Percentiles rank a stretch among this genome's conserved stretches.
phyloP scores from a whole-genome alignment of 2,329 filamentous ascomycete genomes.

The Claviceps maximensis region DNA sequence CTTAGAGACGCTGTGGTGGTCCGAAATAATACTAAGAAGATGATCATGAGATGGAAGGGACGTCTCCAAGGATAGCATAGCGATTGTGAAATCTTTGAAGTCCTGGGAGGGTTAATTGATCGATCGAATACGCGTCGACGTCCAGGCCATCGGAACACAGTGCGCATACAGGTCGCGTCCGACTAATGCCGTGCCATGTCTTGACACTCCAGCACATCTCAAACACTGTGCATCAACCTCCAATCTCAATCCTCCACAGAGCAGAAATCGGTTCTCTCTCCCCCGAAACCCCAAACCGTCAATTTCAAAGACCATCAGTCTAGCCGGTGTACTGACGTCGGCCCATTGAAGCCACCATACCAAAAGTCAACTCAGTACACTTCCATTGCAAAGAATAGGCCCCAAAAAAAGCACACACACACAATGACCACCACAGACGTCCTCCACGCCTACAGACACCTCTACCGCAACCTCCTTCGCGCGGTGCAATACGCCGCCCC shows the following conservation, averaged over 20 bases:
- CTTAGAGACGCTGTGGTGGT: not conserved
- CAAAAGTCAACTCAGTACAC: not conserved
- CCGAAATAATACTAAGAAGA: not conserved
- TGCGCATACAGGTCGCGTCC: not conserved
- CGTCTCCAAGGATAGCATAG: not conserved
- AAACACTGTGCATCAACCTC: not conserved
- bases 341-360: not conserved
- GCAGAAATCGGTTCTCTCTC: not conserved
- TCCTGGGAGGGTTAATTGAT: not conserved
- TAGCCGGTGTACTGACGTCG: no score
- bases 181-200: not conserved
- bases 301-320: not conserved
- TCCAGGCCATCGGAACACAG: not conserved
- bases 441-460: constrained; percentile 52
- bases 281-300: not conserved
- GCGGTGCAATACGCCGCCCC: constrained; percentile 62
- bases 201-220: not conserved
- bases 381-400: no score
- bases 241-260: not conserved
- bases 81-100: not conserved
- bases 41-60: not conserved
- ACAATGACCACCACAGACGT: constrained; percentile 27
- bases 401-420: not conserved
- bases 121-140: no score
- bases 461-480: constrained; percentile 53